Conservation (phyloP, 352 stramenopile species). For the Phytophthora litchii region DNA sequence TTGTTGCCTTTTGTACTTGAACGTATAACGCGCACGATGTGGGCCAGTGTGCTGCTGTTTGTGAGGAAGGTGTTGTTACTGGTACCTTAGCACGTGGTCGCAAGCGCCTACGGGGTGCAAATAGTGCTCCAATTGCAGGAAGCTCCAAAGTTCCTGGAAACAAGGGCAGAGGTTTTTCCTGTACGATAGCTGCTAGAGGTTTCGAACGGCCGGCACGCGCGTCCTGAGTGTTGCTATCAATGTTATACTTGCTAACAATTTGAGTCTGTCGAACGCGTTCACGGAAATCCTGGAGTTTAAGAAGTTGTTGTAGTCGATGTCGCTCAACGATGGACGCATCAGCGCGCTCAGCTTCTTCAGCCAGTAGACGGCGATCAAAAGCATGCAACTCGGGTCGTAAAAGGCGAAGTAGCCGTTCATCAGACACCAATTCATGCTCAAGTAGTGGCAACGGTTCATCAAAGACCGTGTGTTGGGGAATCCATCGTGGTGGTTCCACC, state of each 20-base stretch:
- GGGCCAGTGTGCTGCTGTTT: conserved; percentile 51
- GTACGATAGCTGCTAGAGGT: conserved; percentile 71
- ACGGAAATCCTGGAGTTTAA: conserved; percentile 73
- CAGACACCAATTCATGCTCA: conserved; percentile 62
- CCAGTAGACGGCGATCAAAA: conserved; percentile 57
- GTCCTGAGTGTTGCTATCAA: conserved; percentile 19
- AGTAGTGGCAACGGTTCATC: conserved; percentile 69
- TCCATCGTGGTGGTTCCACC: conserved; percentile 29
- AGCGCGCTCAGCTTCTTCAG: conserved; percentile 45
- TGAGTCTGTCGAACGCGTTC: conserved; percentile 50
- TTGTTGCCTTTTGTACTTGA: conserved; percentile 80
- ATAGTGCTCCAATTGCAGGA: conserved; percentile 55
- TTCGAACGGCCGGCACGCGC: conserved; percentile 30
- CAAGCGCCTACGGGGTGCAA: conserved; percentile 58
- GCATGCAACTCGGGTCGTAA: conserved; percentile 64
- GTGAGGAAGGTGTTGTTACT: not conserved
- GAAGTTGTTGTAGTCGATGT: conserved; percentile 46
- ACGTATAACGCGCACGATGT: conserved; percentile 79
- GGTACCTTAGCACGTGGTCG: conserved; percentile 48
- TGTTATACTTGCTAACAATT: conserved; percentile 34
- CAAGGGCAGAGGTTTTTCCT: conserved; percentile 83
- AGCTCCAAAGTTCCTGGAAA: conserved; percentile 75
- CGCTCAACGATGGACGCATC: conserved; percentile 53
- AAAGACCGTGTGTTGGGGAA: conserved; percentile 46
- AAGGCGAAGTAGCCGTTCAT: conserved; percentile 63